These are phyloP conservation scores for Erigeron philadelphicus DNA, from an alignment of 140 eudicot genomes.

Conservation along the genomic window DNA sequence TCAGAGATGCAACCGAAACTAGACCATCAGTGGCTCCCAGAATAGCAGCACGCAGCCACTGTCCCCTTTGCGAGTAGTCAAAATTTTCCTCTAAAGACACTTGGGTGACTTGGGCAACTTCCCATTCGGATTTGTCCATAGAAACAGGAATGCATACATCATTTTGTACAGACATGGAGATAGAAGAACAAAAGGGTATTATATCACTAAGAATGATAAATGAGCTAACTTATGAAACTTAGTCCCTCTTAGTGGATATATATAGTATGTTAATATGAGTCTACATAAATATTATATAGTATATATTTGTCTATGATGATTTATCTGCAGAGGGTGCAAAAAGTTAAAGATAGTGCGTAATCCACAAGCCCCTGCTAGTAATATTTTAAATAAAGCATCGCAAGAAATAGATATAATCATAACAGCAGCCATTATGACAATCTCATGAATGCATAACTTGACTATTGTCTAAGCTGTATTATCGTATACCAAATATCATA, in stretches of 20 bases:
- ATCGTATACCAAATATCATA: too few relatives aligned
- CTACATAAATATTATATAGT: not conserved
- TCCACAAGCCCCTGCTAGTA: slow-evolving; percentile 26
- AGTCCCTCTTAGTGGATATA: slow-evolving; percentile 21
- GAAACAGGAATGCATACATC: slow-evolving; percentile 22
- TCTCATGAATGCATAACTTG: too few relatives aligned
- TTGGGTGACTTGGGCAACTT: not conserved
- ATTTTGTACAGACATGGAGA: slow-evolving; percentile 33
- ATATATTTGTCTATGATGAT: slow-evolving; percentile 21
- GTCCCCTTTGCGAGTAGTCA: slow-evolving; percentile 46
- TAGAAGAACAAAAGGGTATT: slow-evolving; percentile 11
- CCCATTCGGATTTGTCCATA: slow-evolving; percentile 7
- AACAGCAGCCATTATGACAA: not conserved
- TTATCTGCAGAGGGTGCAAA: slow-evolving; percentile 15
- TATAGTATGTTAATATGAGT: slow-evolving; percentile 7
- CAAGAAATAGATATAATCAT: slow-evolving; percentile 2
- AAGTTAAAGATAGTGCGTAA: slow-evolving; percentile 28
- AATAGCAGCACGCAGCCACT: slow-evolving; percentile 58
- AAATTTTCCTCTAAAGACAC: slow-evolving; percentile 18
- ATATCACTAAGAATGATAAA: not conserved
- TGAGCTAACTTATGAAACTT: slow-evolving; percentile 17
- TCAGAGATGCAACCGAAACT: slow-evolving; percentile 44
- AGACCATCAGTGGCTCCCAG: slow-evolving; percentile 53
- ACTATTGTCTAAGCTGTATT: too few relatives aligned
- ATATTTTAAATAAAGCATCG: slow-evolving; percentile 17